Evolutionary conservation across 805 yeast genomes (phyloP), one percentile per base, ranked within the genome.

Genomic region (Yarrowia deformans): DNA sequence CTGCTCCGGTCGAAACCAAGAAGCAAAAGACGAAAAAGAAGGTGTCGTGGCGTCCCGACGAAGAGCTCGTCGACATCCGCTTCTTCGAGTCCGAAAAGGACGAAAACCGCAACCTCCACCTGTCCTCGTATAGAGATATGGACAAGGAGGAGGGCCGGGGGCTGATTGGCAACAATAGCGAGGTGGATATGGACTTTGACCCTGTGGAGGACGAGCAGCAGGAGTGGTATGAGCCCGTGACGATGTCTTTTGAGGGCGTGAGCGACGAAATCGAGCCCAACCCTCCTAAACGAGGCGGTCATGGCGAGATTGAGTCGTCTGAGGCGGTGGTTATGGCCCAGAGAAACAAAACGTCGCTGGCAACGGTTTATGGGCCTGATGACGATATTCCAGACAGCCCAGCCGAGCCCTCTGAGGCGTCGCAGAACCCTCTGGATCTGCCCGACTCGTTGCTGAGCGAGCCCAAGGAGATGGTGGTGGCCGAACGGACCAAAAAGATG

Each of bases 1-100:
- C 45, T 1, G 42, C 66, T 0, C 66, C 66, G 9, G 52, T 49
- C 13, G 68, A 63, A 16, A 14, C 68, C 39, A 63, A 63, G 48
- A 63, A 63, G 10, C 68, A 37, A 18, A 63, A 63, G 29, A n/a
- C 23, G 23, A 63, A 63, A 13, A 63, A 63, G 18, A 37, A 39
- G 48, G 68, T 63, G 8, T 48, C 68, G 23, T 63, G 68, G 68
- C 55, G 68, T 5, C 46, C 56, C 8, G 68, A 63, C 29, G 56
- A 19, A 8, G 35, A 19, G 14, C 50, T 63, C 32, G 68, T 63
- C 23, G 68, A 63, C 13, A 18, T 63, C 13, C 55, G 56, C n/a
- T 63, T 8, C 56, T 63, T 63, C 35, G 68, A 63, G 68, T 39
- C 68, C 12, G 55, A 63, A 29, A 48, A 37, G 48, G 68, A 63